phyloP scores from a whole-genome alignment of 176 grass and related monocot species.

The Rhynchospora tenuis region DNA sequence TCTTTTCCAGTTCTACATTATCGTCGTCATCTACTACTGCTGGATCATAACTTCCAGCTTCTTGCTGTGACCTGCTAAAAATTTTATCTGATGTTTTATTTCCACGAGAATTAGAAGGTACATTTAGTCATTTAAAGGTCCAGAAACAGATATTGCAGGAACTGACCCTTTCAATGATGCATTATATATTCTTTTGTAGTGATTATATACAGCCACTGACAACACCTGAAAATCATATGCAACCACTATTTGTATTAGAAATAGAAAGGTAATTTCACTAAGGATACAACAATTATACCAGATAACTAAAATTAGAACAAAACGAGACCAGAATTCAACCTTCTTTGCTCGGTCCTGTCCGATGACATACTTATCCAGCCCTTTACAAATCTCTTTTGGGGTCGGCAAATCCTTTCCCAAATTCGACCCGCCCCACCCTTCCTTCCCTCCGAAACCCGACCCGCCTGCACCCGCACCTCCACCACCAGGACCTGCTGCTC shows the following conservation, averaged over 20 bases:
- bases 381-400: conserved; percentile 86
- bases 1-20: conserved; percentile 95
- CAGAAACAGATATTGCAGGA: neutral
- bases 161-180: conserved; percentile 82
- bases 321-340: conserved; percentile 32
- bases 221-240: conserved; percentile 56
- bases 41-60: conserved; percentile 49
- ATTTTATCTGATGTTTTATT: neutral
- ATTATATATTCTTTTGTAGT: conserved; percentile 97
- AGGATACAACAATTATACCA: neutral
- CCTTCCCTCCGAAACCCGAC: conserved; percentile 47
- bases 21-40: conserved; percentile 58
- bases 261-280: neutral
- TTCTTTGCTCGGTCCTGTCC: conserved; percentile 93
- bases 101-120: neutral
- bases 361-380: conserved; percentile 97
- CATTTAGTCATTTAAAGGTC: neutral
- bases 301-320: neutral
- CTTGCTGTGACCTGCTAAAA: conserved; percentile 65
- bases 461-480: conserved; percentile 39
- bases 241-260: neutral
- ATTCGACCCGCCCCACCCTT: conserved; percentile 87
- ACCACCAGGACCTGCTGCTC: conserved; percentile 56
- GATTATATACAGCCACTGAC: conserved; percentile 96
- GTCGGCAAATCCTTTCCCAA: conserved; percentile 91